Evolutionary conservation across 352 stramenopile species (phyloP), one percentile per base, ranked within the genome.

Genomic region (Phytophthora boehmeriae): DNA sequence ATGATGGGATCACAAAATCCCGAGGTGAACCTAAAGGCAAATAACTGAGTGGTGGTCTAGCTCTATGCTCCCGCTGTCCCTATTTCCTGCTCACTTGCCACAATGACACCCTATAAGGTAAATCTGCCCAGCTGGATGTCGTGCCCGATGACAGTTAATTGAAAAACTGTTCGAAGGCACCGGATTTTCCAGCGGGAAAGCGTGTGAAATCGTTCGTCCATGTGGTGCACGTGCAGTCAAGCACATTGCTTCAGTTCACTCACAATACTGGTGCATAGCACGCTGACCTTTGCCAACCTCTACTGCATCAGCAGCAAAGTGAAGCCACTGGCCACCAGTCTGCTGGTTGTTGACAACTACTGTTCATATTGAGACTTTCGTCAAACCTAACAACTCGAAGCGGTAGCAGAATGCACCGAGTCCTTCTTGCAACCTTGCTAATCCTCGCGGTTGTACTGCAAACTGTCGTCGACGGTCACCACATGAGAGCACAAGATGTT

Each of bases 141-240:
- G 25, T 30, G 25, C 25, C 6, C 25, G 25, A n/a, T 30, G 25
- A 30, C 25, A 6, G 25, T 30, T 30, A 3, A 30, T 30, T 30
- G 25, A 6, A 30, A 30, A 30, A 30, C 25, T 30, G 25, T 3
- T 30, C 25, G 6, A 30, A 30, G 3, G 34, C 14, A 8, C 38
- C 38, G 38, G 38, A 44, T 44, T 44, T 44, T 44, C 38, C 10
- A 44, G 34, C 13, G 9, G 10, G 38, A 19, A 20, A 44, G 14
- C 19, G 38, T 44, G 38, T 44, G 38, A 44, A 44, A 22, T 44
- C 34, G 34, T 39, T 39, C 34, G 4, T 39, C 34, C n/a, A n/a
- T n/a, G n/a, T n/a, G 13, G 2, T 22, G 6, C 38, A 22, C 11
- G 38, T 8, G 25, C 25, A 30, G 25, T 30, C 25, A 30, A 30